Percentiles rank a stretch among this genome's conserved stretches.
phyloP scores from a whole-genome alignment of 2,329 filamentous ascomycete species.

The Colletotrichum sp. region DNA sequence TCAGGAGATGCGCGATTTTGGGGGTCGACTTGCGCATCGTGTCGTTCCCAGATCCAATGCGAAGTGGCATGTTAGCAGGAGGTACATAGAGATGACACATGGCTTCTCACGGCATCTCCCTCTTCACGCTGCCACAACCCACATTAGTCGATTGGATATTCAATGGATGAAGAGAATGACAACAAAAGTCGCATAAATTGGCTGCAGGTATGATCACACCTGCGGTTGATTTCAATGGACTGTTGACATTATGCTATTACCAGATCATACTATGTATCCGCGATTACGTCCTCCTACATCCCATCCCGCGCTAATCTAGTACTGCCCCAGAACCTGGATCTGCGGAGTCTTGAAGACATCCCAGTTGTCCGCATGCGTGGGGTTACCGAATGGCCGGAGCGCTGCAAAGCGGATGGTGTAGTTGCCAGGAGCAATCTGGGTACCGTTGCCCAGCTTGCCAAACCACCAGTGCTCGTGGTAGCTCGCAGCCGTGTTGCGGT shows the following conservation, averaged over 20 bases:
- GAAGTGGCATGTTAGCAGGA: accelerated
- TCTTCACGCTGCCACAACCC: too few species aligned
- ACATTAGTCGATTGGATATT: too few species aligned
- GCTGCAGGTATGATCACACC: too few species aligned
- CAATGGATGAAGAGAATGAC: too few species aligned
- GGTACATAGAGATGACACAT: accelerated
- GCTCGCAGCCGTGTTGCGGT: conserved; percentile 21
- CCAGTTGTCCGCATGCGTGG: conserved; percentile 45
- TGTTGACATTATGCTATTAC: background rate
- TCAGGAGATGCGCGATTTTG: background rate
- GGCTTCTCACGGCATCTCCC: too few species aligned
- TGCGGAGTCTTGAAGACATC: conserved; percentile 39
- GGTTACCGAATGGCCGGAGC: conserved; percentile 45
- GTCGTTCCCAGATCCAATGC: background rate
- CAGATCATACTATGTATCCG: background rate
- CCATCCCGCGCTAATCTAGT: background rate
- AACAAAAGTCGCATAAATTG: too few species aligned
- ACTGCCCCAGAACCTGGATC: conserved; percentile 34
- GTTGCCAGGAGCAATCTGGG: conserved; percentile 42
- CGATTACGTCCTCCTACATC: background rate
- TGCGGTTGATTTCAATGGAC: too few species aligned
- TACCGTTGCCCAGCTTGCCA: conserved; percentile 47
- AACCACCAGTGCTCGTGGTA: conserved; percentile 42
- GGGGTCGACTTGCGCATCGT: background rate
- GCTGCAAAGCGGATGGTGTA: conserved; percentile 48